Evolutionary conservation across 2,329 filamentous ascomycete species (phyloP).

Genomic region (Nemania abortiva): DNA sequence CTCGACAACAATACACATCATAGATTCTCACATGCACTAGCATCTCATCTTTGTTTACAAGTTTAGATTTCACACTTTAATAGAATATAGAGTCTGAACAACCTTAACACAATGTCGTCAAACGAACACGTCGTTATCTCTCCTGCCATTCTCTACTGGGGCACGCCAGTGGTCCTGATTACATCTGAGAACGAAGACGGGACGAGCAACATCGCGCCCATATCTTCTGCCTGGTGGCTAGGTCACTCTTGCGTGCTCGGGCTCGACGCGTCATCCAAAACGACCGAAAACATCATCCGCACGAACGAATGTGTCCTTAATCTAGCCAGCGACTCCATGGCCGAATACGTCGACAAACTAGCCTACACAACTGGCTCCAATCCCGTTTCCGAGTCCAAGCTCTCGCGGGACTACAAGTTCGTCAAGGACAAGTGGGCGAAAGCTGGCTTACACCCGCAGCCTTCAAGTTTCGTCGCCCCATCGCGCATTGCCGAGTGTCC

Average conservation of each 20-base stretch:
- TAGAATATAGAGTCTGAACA: not conserved
- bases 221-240: conserved; percentile 61
- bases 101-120: conserved; percentile 33
- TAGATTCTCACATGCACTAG: not conserved
- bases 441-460: conserved; percentile 52
- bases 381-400: conserved; percentile 48
- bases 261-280: conserved; percentile 53
- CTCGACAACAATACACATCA: conserved; percentile 6
- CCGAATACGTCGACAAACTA: conserved; percentile 53
- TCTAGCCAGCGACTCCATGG: conserved; percentile 54
- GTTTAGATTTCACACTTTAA: conserved; percentile 2
- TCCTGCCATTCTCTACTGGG: conserved; percentile 58
- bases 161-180: conserved; percentile 57
- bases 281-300: conserved; percentile 56
- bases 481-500: conserved; percentile 55
- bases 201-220: conserved; percentile 57
- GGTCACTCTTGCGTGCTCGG: conserved; percentile 58
- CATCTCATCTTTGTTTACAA: conserved; percentile 10
- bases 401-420: conserved; percentile 51
- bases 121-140: conserved; percentile 46
- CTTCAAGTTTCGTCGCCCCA: conserved; percentile 53
- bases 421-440: conserved; percentile 56
- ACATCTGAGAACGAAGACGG: conserved; percentile 57
- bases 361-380: conserved; percentile 55
- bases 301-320: conserved; percentile 59